phyloP scores from a whole-genome alignment of 768 basidiomycete genomes.

The Collybia mongolica region DNA sequence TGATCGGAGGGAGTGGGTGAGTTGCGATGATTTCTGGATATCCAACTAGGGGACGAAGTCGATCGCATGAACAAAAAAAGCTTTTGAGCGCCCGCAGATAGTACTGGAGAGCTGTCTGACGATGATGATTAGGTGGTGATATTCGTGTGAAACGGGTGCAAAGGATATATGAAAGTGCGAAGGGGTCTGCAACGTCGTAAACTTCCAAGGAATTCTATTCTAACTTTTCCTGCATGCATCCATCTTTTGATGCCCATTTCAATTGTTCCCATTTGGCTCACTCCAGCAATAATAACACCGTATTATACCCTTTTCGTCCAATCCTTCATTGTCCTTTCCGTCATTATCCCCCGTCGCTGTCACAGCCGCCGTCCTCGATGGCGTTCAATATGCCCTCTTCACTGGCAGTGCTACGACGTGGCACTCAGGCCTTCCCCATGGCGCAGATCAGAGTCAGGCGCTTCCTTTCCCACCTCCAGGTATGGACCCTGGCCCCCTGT shows the following conservation, averaged over 20 bases:
- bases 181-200: conserved; percentile 1
- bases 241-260: conserved; percentile 15
- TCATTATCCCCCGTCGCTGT: neutral
- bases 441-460: conserved; percentile 10
- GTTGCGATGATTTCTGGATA: conserved; percentile 37
- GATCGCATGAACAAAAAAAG: conserved; percentile 37
- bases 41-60: conserved; percentile 34
- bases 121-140: neutral
- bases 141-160: neutral
- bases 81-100: conserved; percentile 3
- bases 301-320: neutral
- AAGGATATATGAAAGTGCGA: neutral
- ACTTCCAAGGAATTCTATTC: conserved; percentile 3
- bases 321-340: neutral
- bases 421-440: neutral
- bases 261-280: conserved; percentile 13
- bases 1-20: conserved; percentile 28
- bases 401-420: neutral
- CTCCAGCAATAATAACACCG: neutral
- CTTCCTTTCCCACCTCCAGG: too few relatives aligned
- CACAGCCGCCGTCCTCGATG: neutral
- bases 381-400: neutral
- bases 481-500: too few relatives aligned
- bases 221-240: neutral
- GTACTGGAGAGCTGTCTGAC: neutral